Evolutionary conservation across 225 moss, liverwort and hornwort genomes (phyloP), one percentile per base, ranked within the genome.

Genomic region (Bryum argenteum): DNA sequence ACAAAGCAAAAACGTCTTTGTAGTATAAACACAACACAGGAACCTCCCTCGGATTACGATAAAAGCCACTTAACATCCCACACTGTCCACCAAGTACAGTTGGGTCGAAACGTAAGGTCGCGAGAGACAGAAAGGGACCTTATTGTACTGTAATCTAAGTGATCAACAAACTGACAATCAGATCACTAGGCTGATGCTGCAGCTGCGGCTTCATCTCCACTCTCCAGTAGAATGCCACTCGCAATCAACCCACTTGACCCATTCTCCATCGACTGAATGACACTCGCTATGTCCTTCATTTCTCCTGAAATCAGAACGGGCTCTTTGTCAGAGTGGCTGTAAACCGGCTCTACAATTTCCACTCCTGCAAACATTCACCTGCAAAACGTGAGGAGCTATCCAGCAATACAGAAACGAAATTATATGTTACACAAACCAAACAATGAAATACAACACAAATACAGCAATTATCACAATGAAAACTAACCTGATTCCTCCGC

Each of bases 221-320:
- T 20, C 53, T 54, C 53, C 20, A 18, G 53, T 10, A 54, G 20
- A 18, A 54, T 18, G 20, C 53, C 53, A 54, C 53, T 54, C 33
- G 33, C 33, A 10, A 54, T 54, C 53, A 54, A 20, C 53, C 53
- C 53, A 10, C 53, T 20, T 54, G 20, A 54, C 3, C 53, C 53
- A 10, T 54, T 54, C 53, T 54, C 53, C 53, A 54, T 8, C 8
- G 53, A 54, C 53, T 54, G 53, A 54, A 54, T 19, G 20, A 54
- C 53, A 20, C 53, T 54, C 8, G 53, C 53, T 20, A 54, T 54
- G 53, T 54, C 19, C 20, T 54, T 53, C 53, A 11, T 47, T 13
- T 54, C 53, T 54, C 53, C 53, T 54, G 53, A 54, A 21, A 54
- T 54, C 53, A 54, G 53, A 54, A 54, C 53, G 53, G 53, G 20